phyloP scores from a whole-genome alignment of 2,329 filamentous ascomycete species.

The Aspergillus chevalieri region DNA sequence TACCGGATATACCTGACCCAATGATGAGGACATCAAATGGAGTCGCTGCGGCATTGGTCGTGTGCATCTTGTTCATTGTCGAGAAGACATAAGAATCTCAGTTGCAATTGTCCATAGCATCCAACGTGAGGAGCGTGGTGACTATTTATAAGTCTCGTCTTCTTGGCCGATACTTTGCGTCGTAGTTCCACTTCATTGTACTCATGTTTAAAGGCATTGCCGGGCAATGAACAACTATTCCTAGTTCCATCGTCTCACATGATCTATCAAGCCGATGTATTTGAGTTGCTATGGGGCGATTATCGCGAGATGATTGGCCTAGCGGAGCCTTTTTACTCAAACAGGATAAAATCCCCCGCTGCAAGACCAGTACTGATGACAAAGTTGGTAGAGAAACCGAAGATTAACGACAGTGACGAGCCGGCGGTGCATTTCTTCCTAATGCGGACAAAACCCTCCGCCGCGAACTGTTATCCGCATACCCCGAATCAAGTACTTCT shows the following conservation, averaged over 20 bases:
- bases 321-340: conserved; percentile 1
- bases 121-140: not conserved
- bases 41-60: not conserved
- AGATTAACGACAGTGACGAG: not conserved
- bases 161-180: not conserved
- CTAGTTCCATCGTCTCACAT: not conserved
- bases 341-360: not conserved
- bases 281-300: not conserved
- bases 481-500: not conserved
- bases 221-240: too few relatives aligned
- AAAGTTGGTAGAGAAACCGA: not conserved
- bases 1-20: conserved; percentile 46
- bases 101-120: not conserved
- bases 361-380: not conserved
- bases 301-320: not conserved
- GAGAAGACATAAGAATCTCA: not conserved
- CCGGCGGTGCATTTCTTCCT: not conserved
- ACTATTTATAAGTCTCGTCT: not conserved
- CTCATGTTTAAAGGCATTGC: too few relatives aligned
- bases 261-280: not conserved
- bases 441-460: not conserved
- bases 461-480: not conserved
- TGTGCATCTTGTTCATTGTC: not conserved
- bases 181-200: too few relatives aligned
- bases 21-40: conserved; percentile 32